Percentiles rank a stretch among this genome's conserved stretches.
Conservation (phyloP, 495 filamentous ascomycete genomes). For the Sordaria brevicollis region DNA sequence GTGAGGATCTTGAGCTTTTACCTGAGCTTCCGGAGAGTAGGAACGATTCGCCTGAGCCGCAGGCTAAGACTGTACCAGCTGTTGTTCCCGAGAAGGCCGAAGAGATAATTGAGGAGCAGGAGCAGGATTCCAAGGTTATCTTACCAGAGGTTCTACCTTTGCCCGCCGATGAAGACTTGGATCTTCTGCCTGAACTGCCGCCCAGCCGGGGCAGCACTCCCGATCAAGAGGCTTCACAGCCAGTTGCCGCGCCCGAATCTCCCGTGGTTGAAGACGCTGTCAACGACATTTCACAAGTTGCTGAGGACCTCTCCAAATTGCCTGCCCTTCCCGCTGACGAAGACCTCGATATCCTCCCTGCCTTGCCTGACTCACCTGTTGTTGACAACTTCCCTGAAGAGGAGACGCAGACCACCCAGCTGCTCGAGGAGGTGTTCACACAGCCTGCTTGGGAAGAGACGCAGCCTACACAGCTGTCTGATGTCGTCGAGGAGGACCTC, state of each 20-base stretch:
- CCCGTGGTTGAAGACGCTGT: not conserved
- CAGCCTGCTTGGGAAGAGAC: not conserved
- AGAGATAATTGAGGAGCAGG: not conserved
- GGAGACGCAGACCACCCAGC: not conserved
- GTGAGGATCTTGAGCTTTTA: not conserved
- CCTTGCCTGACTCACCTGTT: not conserved
- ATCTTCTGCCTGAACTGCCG: not conserved
- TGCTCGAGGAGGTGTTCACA: not conserved
- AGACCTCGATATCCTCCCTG: not conserved
- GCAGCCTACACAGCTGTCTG: not conserved
- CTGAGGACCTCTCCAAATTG: not conserved
- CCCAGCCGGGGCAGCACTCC: slow-evolving; percentile 1
- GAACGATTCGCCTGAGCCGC: slow-evolving; percentile 1
- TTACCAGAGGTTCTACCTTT: not conserved
- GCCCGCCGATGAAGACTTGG: not conserved
- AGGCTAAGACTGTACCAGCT: not conserved
- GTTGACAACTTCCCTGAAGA: not conserved
- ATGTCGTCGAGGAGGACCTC: not conserved
- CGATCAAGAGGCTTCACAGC: not conserved
- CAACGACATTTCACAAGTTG: not conserved
- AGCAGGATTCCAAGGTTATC: not conserved
- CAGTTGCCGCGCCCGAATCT: not conserved
- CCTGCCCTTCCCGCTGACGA: not conserved
- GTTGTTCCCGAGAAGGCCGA: not conserved
- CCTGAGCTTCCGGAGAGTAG: slow-evolving; percentile 7